These are phyloP conservation scores for Pugionium cornutum DNA, from an alignment of 345 rosid genomes.

Conservation along the genomic window DNA sequence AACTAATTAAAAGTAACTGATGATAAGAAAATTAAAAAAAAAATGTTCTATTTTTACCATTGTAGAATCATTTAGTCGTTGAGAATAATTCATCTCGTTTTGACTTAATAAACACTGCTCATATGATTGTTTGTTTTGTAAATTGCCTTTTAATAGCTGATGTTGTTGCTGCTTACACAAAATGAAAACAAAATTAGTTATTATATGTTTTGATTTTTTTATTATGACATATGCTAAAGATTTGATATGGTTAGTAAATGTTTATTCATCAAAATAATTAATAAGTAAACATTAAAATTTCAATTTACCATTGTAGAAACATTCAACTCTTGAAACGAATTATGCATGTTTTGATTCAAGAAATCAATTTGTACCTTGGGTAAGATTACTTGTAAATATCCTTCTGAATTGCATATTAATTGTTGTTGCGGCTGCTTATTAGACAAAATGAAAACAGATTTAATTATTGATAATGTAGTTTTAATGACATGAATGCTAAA, in stretches of 20 bases:
- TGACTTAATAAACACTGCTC: neutral
- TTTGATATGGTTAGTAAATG: no score
- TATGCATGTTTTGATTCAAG: neutral
- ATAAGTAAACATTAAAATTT: no score
- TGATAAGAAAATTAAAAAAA: neutral
- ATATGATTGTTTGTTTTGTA: neutral
- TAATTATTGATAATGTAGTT: no score
- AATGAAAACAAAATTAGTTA: no score
- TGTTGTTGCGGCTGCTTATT: no score
- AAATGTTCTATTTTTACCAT: neutral
- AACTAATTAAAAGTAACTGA: neutral
- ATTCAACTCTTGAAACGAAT: neutral
- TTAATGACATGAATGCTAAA: no score
- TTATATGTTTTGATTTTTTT: no score
- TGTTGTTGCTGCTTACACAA: no score
- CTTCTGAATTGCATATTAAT: no score
- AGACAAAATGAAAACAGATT: no score
- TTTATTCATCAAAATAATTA: no score
- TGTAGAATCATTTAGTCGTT: constrained; percentile 6
- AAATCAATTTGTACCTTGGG: neutral
- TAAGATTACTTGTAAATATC: neutral
- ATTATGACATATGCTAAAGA: no score
- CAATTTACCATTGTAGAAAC: neutral
- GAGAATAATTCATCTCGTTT: neutral
- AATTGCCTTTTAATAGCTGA: neutral